These are phyloP conservation scores for Mrakia hoshinonis DNA, from an alignment of 768 basidiomycete species.

Conservation along the genomic window DNA sequence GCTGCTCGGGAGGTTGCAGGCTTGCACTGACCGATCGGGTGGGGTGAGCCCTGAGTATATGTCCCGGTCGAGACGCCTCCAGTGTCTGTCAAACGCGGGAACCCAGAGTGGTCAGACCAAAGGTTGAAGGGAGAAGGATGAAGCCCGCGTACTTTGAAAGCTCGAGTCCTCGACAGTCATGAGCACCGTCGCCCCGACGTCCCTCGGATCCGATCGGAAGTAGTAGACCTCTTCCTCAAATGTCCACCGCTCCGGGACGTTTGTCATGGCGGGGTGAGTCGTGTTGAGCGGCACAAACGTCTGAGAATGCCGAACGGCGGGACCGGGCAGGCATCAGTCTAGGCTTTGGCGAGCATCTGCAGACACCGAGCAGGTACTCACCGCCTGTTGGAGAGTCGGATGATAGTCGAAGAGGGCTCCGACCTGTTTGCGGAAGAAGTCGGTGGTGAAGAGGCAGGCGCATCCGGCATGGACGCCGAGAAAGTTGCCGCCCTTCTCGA, in stretches of 20 bases:
- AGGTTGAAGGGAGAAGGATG: background rate
- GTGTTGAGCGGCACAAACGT: conserved; percentile 53
- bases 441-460: conserved; percentile 53
- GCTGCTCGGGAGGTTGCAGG: background rate
- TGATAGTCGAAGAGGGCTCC: conserved; percentile 68
- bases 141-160: conserved; percentile 47
- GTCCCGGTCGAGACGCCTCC: background rate
- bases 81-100: background rate
- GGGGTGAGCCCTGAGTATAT: background rate
- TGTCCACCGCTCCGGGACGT: conserved; percentile 42
- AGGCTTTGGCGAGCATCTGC: background rate
- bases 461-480: conserved; percentile 60
- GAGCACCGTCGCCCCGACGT: conserved; percentile 54
- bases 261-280: conserved; percentile 56
- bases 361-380: conserved; percentile 34
- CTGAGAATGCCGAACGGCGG: background rate
- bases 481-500: conserved; percentile 63
- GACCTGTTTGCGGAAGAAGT: conserved; percentile 53
- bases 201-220: conserved; percentile 62
- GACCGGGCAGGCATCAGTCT: background rate
- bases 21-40: conserved; percentile 43
- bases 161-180: conserved; percentile 60
- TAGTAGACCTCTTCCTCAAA: conserved; percentile 49
- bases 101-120: background rate
- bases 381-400: conserved; percentile 57